These are phyloP conservation scores for Geopyxis carbonaria DNA, from an alignment of 495 filamentous ascomycete genomes.

Conservation along the genomic window DNA sequence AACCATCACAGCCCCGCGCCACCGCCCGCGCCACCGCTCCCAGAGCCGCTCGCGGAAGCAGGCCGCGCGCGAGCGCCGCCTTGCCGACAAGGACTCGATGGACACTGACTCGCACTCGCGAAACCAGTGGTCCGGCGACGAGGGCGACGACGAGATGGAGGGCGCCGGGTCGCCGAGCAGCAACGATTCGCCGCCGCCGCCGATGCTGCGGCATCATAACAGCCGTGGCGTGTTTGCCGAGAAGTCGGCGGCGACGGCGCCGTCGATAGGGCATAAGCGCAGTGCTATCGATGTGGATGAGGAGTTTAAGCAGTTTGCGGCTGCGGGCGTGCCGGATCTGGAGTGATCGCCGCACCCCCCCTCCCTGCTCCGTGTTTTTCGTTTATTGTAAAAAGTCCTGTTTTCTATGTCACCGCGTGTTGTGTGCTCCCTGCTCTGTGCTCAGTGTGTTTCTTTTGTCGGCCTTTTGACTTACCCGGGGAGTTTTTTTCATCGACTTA, in stretches of 20 bases:
- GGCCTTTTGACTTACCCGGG: no score
- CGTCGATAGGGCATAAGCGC: not conserved
- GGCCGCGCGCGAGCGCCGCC: not conserved
- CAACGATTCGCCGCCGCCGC: conserved; percentile 1
- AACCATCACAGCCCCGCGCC: not conserved
- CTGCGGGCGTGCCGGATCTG: no score
- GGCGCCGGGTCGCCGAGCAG: not conserved
- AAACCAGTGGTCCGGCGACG: not conserved
- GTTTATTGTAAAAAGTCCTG: no score
- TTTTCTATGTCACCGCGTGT: no score
- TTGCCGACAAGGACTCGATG: not conserved
- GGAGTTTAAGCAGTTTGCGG: not conserved
- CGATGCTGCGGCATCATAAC: not conserved
- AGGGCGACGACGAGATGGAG: conserved; percentile 7
- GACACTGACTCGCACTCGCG: not conserved
- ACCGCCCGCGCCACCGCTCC: not conserved
- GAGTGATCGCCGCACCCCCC: no score
- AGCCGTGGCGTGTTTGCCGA: not conserved
- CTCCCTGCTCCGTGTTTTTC: not conserved
- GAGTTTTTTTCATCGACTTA: no score
- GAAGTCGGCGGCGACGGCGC: not conserved
- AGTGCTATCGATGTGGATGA: not conserved
- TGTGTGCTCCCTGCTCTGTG: no score
- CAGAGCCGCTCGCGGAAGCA: not conserved
- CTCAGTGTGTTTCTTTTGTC: no score